These are phyloP conservation scores for Secale cereale DNA, from an alignment of 176 grass and related monocot species.

Conservation along the genomic window DNA sequence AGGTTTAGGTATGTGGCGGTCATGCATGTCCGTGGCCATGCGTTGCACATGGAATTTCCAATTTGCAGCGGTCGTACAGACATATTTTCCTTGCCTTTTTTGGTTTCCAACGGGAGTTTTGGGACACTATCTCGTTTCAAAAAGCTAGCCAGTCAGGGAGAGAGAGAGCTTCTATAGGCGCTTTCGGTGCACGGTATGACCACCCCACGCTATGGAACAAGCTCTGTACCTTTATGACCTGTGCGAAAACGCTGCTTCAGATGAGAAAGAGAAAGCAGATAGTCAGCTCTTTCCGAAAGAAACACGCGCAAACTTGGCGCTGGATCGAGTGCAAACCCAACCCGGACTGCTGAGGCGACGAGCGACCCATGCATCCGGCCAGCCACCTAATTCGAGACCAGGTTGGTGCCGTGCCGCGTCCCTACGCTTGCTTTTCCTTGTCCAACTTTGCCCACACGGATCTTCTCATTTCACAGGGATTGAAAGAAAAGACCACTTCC, in stretches of 20 bases:
- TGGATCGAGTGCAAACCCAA: not conserved
- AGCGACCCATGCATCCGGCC: not conserved
- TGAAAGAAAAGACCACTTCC: not conserved
- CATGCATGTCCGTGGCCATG: not conserved
- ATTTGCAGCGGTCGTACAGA: not conserved
- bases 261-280: not conserved
- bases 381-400: not conserved
- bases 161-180: not conserved
- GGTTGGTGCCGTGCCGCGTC: not conserved
- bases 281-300: not conserved
- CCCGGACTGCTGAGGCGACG: not conserved
- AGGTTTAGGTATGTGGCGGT: constrained; percentile 8
- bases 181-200: not conserved
- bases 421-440: not conserved
- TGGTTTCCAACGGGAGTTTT: not conserved
- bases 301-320: not conserved
- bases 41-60: not conserved
- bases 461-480: not conserved
- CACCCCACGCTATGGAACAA: not conserved
- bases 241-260: not conserved
- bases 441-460: constrained; percentile 1
- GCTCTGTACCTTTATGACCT: not conserved
- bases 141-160: not conserved
- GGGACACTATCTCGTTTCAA: not conserved
- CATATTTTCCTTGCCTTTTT: not conserved